A percentile compares a stretch with the other conserved stretches of the same genome.
Conservation (phyloP, 306 rosid species). For the Cyamopsis tetragonoloba region DNA sequence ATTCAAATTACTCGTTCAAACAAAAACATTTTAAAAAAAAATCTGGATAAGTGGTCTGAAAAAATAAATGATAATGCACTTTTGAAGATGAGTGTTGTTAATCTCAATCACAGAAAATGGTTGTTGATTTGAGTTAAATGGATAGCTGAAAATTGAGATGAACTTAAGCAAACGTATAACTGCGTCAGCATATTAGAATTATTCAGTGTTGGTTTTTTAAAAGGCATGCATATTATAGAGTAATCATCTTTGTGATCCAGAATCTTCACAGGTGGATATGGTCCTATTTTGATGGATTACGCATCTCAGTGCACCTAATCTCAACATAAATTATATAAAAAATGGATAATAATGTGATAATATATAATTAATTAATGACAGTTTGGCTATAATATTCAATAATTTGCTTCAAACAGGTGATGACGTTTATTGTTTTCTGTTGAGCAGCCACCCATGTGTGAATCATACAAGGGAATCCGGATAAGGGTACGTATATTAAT, state of each 20-base stretch:
- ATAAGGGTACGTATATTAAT: neutral
- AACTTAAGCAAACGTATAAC: too few relatives aligned
- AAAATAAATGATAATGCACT: too few relatives aligned
- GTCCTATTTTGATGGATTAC: neutral
- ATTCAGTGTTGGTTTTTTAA: too few relatives aligned
- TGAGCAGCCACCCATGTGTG: constrained; percentile 12
- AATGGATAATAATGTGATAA: neutral
- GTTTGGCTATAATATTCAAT: neutral
- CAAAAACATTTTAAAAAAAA: too few relatives aligned
- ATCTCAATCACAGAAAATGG: too few relatives aligned
- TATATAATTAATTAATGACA: neutral
- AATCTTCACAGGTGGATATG: neutral
- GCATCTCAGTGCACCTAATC: neutral
- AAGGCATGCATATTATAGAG: neutral
- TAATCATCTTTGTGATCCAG: neutral
- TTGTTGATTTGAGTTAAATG: too few relatives aligned
- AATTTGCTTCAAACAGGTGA: neutral
- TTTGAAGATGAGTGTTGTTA: too few relatives aligned
- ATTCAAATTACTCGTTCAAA: too few relatives aligned
- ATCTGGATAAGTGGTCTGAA: too few relatives aligned
- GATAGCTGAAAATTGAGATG: neutral
- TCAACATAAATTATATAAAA: neutral
- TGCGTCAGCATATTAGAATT: too few relatives aligned
- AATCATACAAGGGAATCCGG: neutral
- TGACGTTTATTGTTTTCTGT: constrained; percentile 11